Conservation (phyloP, 768 basidiomycete species). For the Mycena floridula region DNA sequence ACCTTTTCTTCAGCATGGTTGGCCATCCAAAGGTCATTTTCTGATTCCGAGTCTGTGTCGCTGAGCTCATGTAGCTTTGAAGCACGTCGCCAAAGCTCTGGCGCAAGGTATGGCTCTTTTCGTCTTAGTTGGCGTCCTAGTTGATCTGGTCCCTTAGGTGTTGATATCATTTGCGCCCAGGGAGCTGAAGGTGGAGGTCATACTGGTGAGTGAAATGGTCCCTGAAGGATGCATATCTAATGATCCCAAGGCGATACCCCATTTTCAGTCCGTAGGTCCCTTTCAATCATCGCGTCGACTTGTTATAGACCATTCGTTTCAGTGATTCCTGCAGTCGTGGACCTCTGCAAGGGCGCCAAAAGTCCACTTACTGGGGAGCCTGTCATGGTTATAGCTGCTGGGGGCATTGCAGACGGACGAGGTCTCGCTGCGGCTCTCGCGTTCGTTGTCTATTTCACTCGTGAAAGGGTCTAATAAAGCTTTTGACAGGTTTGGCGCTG, state of each 20-base stretch:
- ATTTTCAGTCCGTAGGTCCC: no score
- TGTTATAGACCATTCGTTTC: conserved; percentile 64
- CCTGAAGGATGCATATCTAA: no score
- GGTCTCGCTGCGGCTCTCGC: conserved; percentile 80
- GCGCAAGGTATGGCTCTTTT: no score
- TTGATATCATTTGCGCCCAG: conserved; percentile 92
- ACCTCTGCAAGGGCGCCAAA: conserved; percentile 67
- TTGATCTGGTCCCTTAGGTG: conserved; percentile 51
- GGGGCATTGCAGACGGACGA: conserved; percentile 86
- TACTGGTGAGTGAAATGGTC: no score
- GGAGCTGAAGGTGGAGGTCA: conserved; percentile 88
- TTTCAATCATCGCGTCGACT: no score
- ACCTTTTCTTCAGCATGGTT: conserved; percentile 52
- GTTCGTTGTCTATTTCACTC: conserved; percentile 61
- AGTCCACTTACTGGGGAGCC: conserved; percentile 80
- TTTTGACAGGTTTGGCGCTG: no score
- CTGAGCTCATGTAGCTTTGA: no score
- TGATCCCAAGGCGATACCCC: no score
- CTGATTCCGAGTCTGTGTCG: no score
- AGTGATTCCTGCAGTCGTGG: conserved; percentile 88
- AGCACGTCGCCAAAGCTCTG: conserved; percentile 77
- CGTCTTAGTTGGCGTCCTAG: not conserved
- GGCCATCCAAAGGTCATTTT: no score
- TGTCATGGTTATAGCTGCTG: conserved; percentile 85
- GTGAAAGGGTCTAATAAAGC: no score